These are phyloP conservation scores for Pythium phragmitis DNA, from an alignment of 352 stramenopile genomes.

Conservation along the genomic window DNA sequence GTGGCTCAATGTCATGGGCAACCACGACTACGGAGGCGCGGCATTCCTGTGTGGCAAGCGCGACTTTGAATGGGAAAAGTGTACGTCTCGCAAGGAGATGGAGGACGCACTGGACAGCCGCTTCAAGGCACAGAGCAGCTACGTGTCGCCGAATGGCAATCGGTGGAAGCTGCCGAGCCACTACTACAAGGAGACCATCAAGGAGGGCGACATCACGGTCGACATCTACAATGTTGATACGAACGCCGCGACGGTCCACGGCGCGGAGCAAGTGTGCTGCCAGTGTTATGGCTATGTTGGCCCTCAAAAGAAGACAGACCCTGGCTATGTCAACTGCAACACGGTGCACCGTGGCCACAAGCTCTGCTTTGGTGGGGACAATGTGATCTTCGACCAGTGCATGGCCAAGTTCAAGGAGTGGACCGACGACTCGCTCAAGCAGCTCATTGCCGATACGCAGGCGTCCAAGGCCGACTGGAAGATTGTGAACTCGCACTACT, in stretches of 20 bases:
- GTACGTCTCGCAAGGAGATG: conserved; percentile 45
- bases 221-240: conserved; percentile 80
- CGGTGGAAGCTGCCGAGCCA: conserved; percentile 69
- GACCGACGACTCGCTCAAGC: conserved; percentile 64
- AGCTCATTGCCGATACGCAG: conserved; percentile 48
- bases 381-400: conserved; percentile 57
- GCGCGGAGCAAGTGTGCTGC: conserved; percentile 71
- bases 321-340: conserved; percentile 37
- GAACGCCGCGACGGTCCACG: conserved; percentile 64
- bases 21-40: conserved; percentile 79
- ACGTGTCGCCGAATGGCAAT: conserved; percentile 72
- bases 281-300: conserved; percentile 78
- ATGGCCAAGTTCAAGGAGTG: conserved; percentile 61
- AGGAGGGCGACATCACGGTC: conserved; percentile 48
- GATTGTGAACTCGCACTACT: conserved; percentile 87
- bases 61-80: conserved; percentile 38
- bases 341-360: conserved; percentile 49
- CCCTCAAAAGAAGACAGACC: conserved; percentile 24
- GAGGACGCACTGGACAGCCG: conserved; percentile 49
- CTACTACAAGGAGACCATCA: conserved; percentile 66
- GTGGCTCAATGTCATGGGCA: conserved; percentile 77
- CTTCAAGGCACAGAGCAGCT: conserved; percentile 58
- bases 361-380: conserved; percentile 56
- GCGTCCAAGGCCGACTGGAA: conserved; percentile 79
- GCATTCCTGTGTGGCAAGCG: conserved; percentile 61